Percentiles rank a stretch among this genome's conserved stretches.
Evolutionary conservation across 2,329 filamentous ascomycete genomes (phyloP).

Genomic region (Neofusicoccum umdonicola): DNA sequence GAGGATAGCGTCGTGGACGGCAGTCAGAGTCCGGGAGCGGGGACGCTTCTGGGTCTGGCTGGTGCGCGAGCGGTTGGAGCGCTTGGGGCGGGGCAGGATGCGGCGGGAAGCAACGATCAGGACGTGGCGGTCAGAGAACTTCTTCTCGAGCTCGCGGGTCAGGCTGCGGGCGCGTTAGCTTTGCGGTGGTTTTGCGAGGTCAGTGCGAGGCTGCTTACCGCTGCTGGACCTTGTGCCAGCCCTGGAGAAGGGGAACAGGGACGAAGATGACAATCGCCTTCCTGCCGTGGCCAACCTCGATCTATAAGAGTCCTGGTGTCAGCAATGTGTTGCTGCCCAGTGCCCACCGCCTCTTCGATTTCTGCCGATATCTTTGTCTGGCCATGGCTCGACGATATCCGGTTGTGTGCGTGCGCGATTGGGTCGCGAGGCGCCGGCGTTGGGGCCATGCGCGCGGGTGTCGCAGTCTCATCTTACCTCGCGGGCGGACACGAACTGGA

Average conservation of each 20-base stretch:
- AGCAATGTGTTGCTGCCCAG: conserved; percentile 53
- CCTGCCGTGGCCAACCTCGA: conserved; percentile 99
- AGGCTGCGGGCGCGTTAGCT: conserved; percentile 58
- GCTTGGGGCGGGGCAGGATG: conserved; percentile 98
- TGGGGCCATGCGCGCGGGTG: conserved; percentile 23
- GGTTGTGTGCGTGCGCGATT: background rate
- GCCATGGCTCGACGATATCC: conserved; percentile 12
- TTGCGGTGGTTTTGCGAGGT: background rate
- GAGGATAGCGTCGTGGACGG: conserved; percentile 98
- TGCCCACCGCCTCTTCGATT: conserved; percentile 56
- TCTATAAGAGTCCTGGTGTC: conserved; percentile 66
- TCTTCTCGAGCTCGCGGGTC: conserved; percentile 99
- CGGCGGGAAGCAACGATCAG: conserved; percentile 98
- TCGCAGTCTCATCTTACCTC: conserved; percentile 73
- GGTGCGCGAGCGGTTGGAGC: conserved; percentile 93
- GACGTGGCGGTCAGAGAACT: conserved; percentile 99
- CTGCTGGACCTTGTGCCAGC: conserved; percentile 99
- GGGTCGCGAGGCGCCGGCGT: background rate
- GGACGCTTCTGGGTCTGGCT: conserved; percentile 98
- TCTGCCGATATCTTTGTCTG: conserved; percentile 14
- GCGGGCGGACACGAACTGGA: conserved; percentile 98
- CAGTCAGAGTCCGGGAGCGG: conserved; percentile 94
- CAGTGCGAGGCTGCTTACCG: conserved; percentile 65
- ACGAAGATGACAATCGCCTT: conserved; percentile 99
- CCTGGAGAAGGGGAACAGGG: conserved; percentile 95